Evolutionary conservation across 2,329 filamentous ascomycete species (phyloP).

Genomic region (Xylariaceae sp.): DNA sequence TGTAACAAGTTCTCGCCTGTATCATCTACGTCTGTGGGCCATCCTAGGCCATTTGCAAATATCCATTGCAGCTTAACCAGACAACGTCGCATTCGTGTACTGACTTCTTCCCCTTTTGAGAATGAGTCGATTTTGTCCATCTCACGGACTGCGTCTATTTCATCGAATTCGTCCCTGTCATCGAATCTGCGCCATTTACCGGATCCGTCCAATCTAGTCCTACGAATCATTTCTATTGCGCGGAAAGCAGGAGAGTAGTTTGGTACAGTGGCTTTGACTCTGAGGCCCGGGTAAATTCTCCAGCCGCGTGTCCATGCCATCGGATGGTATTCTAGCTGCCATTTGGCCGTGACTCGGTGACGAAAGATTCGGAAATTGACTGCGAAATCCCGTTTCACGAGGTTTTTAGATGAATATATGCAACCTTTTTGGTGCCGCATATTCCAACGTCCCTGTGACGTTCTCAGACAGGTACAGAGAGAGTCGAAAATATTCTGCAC

Average conservation of each 20-base stretch:
- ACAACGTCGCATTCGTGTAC: neutral
- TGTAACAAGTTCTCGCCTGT: neutral
- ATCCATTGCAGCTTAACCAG: neutral
- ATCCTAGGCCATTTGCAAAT: slow-evolving; percentile 7
- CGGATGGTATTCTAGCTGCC: slow-evolving; percentile 3
- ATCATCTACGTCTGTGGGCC: slow-evolving; percentile 7
- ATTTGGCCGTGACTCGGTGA: neutral
- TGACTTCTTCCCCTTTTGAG: neutral
- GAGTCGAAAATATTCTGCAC: neutral
- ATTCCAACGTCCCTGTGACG: neutral
- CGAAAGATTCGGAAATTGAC: neutral
- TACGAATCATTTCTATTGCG: neutral
- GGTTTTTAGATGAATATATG: slow-evolving; percentile 1
- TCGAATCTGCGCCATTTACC: no score
- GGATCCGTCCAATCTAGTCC: no score
- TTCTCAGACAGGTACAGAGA: slow-evolving; percentile 5
- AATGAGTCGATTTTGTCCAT: no score
- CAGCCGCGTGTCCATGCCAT: slow-evolving; percentile 7
- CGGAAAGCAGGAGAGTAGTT: slow-evolving; percentile 1
- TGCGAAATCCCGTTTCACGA: neutral
- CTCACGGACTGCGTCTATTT: no score
- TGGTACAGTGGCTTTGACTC: slow-evolving; percentile 6
- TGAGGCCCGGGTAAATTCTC: slow-evolving; percentile 9
- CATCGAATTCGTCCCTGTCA: neutral
- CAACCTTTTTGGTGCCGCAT: slow-evolving; percentile 8